A percentile compares a stretch with the other conserved stretches of the same genome.
Conservation (phyloP, 2,329 filamentous ascomycete species). For the Aspergillus sp. region DNA sequence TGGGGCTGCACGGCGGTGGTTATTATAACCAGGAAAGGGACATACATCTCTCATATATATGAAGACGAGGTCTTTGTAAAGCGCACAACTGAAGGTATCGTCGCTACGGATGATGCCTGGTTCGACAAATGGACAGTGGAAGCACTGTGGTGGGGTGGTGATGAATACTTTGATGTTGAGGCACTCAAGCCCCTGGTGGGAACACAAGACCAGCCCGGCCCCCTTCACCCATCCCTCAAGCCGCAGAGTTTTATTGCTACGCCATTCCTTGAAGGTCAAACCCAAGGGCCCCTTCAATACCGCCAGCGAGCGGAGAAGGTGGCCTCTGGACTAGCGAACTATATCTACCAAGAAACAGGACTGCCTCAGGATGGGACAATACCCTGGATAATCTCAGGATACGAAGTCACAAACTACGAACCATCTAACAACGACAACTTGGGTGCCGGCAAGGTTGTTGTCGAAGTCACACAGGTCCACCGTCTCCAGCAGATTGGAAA, state of each 20-base stretch:
- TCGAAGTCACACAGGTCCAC: neutral
- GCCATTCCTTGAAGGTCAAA: neutral
- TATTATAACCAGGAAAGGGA: neutral
- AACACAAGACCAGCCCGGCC: neutral
- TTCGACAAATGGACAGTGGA: neutral
- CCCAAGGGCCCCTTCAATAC: neutral
- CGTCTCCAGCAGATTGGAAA: neutral
- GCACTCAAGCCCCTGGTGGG: neutral
- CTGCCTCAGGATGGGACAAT: neutral
- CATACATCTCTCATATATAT: constrained; percentile 6
- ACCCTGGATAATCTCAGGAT: neutral
- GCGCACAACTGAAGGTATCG: neutral
- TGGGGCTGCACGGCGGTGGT: constrained; percentile 3
- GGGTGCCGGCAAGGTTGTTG: neutral
- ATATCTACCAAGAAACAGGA: neutral
- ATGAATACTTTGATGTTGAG: neutral
- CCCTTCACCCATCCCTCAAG: neutral
- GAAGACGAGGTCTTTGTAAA: neutral
- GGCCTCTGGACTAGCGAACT: neutral
- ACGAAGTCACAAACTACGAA: neutral
- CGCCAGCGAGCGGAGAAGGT: neutral
- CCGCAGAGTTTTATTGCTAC: neutral
- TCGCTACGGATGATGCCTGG: neutral
- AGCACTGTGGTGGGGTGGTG: neutral
- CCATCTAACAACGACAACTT: neutral